These are phyloP conservation scores for Backusella mclennaniae DNA, from an alignment of 192 early-diverging fungal species.

Conservation along the genomic window DNA sequence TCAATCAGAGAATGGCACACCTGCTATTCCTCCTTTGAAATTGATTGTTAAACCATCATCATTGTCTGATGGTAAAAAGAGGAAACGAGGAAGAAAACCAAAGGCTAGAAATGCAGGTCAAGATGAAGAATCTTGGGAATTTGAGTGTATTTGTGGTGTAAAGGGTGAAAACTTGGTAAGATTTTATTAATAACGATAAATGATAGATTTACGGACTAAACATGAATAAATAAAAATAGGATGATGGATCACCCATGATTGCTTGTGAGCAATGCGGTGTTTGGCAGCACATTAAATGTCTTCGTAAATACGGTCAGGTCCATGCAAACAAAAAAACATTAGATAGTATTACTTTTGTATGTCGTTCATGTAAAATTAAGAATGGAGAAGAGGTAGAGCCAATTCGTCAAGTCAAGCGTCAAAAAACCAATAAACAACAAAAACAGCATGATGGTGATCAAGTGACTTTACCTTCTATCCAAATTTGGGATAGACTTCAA, in stretches of 20 bases:
- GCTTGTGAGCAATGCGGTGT: constrained; percentile 63
- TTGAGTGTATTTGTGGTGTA: constrained; percentile 51
- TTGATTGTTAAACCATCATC: background rate
- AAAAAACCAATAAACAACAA: background rate
- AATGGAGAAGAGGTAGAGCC: constrained; percentile 2
- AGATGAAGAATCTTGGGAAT: constrained; percentile 44
- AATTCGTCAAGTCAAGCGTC: background rate
- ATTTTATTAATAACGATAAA: background rate
- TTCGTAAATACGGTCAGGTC: constrained; percentile 38
- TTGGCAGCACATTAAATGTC: constrained; percentile 74
- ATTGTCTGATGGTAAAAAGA: background rate
- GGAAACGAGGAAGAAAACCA: constrained; percentile 18
- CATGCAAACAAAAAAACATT: constrained; percentile 35
- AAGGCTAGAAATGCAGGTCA: constrained; percentile 22
- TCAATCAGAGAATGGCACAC: background rate
- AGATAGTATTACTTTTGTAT: constrained; percentile 50
- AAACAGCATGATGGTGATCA: background rate
- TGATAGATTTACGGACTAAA: background rate
- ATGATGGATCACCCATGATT: constrained; percentile 72
- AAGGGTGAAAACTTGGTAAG: constrained; percentile 47
- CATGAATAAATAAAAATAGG: constrained; percentile 26
- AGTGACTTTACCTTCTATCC: background rate
- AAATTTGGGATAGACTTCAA: background rate
- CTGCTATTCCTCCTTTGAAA: background rate
- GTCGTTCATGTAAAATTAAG: constrained; percentile 39